Evolutionary conservation across 345 rosid genomes (phyloP).

Genomic region (Hirschfeldia incana): DNA sequence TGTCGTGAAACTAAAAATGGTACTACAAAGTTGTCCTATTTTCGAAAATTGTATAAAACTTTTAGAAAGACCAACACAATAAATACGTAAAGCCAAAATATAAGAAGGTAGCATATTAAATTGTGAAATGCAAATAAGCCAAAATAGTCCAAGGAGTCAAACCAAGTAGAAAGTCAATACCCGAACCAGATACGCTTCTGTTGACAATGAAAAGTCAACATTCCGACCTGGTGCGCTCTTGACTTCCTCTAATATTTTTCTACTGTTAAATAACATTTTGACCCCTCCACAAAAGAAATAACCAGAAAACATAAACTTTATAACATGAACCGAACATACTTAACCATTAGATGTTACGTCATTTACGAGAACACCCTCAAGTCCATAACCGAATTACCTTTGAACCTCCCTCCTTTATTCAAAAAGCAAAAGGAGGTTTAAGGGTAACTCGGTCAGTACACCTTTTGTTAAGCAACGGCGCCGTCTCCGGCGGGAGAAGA

Average conservation of each 20-base stretch:
- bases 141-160: constrained; percentile 23
- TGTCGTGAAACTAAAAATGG: not conserved
- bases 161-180: constrained; percentile 75
- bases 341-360: constrained; percentile 29
- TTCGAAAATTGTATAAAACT: not conserved
- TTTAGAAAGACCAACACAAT: not conserved
- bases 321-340: constrained; percentile 1
- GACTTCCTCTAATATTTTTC: constrained; percentile 52
- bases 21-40: not conserved
- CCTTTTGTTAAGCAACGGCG: constrained; percentile 28
- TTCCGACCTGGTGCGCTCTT: constrained; percentile 80
- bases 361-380: constrained; percentile 28
- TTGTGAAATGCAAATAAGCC: constrained; percentile 4
- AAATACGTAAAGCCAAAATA: not conserved
- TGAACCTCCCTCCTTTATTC: constrained; percentile 22
- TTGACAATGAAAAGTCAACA: not conserved
- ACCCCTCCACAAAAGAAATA: not conserved
- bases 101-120: constrained; percentile 19
- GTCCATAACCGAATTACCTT: constrained; percentile 38
- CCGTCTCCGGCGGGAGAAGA: constrained; percentile 25
- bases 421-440: constrained; percentile 37
- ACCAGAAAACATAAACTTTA: not conserved
- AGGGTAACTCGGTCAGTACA: constrained; percentile 46
- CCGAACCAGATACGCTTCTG: constrained; percentile 69
- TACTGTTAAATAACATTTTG: not conserved